Conservation (phyloP, 768 basidiomycete genomes). For the Trametes gibbosa region DNA sequence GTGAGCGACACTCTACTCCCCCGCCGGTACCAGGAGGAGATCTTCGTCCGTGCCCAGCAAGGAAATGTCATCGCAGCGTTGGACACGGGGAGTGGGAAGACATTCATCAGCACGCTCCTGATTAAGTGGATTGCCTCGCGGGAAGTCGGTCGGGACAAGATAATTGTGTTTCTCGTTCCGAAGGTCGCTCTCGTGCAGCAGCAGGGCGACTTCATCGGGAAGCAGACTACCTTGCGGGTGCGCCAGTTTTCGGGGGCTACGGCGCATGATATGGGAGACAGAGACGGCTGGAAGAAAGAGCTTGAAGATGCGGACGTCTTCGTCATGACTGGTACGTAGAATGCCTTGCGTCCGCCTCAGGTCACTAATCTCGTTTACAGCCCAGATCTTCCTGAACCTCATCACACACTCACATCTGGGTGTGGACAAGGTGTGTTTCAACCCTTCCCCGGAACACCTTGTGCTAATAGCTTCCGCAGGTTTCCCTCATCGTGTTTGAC, state of each 20-base stretch:
- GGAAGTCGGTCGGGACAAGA: conserved; percentile 49
- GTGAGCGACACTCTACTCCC: conserved; percentile 42
- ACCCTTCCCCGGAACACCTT: neutral
- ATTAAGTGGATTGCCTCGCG: conserved; percentile 71
- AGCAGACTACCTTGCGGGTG: conserved; percentile 65
- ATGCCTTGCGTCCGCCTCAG: neutral
- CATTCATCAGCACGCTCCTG: conserved; percentile 57
- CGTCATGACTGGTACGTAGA: conserved; percentile 74
- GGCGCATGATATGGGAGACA: conserved; percentile 69
- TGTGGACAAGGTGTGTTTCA: conserved; percentile 50
- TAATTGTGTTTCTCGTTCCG: conserved; percentile 79
- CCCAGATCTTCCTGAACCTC: conserved; percentile 79
- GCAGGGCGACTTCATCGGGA: conserved; percentile 63
- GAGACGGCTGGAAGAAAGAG: conserved; percentile 59
- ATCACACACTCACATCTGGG: conserved; percentile 81
- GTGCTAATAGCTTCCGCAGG: conserved; percentile 31
- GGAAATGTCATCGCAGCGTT: conserved; percentile 57
- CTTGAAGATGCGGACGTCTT: conserved; percentile 69
- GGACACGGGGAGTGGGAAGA: conserved; percentile 63
- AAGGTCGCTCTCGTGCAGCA: conserved; percentile 85
- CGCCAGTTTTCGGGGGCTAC: conserved; percentile 67
- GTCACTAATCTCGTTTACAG: conserved; percentile 34
- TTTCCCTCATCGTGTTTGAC: conserved; percentile 55
- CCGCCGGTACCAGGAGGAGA: conserved; percentile 54
- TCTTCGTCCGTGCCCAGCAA: conserved; percentile 48